A percentile compares a stretch with the other conserved stretches of the same genome.
Evolutionary conservation across 23 red algal genomes (phyloP).

Genomic region (Cyanidioschyzon merolae): DNA sequence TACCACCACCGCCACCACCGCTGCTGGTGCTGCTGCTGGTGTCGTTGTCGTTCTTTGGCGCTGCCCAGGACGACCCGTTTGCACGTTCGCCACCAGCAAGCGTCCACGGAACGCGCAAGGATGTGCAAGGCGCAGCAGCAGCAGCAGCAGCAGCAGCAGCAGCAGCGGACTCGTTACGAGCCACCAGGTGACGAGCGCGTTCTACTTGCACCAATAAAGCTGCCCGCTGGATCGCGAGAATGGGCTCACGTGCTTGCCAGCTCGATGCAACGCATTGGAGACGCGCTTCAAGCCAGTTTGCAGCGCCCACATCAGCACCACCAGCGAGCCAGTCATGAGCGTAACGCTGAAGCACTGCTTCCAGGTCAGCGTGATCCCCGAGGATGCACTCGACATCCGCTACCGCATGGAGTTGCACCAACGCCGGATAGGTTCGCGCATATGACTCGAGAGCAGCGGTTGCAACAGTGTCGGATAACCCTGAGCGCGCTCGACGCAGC

Average conservation of each 20-base stretch:
- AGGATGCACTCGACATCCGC: slow-evolving; percentile 33
- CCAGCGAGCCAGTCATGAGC: neutral
- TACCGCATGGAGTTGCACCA: slow-evolving; percentile 36
- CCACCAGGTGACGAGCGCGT: too few relatives aligned
- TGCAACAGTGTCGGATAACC: slow-evolving; percentile 22
- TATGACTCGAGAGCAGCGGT: slow-evolving; percentile 41
- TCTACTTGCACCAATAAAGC: neutral
- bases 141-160: too few relatives aligned
- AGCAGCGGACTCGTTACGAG: too few relatives aligned
- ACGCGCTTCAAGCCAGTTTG: neutral
- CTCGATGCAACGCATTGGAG: slow-evolving; percentile 4
- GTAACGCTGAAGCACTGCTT: neutral
- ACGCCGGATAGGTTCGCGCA: slow-evolving; percentile 38
- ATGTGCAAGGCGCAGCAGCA: too few relatives aligned
- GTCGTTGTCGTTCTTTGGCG: too few relatives aligned
- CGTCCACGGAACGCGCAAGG: too few relatives aligned
- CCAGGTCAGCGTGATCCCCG: neutral
- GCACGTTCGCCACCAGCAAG: too few relatives aligned
- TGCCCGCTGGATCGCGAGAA: neutral
- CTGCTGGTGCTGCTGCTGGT: too few relatives aligned
- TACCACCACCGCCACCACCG: too few relatives aligned
- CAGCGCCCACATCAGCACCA: neutral
- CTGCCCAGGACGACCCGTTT: too few relatives aligned
- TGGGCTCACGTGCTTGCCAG: neutral
- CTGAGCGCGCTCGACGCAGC: neutral